Base-by-base conservation (phyloP, 768 basidiomycete species). In the Agrocybe chaxingu region DNA sequence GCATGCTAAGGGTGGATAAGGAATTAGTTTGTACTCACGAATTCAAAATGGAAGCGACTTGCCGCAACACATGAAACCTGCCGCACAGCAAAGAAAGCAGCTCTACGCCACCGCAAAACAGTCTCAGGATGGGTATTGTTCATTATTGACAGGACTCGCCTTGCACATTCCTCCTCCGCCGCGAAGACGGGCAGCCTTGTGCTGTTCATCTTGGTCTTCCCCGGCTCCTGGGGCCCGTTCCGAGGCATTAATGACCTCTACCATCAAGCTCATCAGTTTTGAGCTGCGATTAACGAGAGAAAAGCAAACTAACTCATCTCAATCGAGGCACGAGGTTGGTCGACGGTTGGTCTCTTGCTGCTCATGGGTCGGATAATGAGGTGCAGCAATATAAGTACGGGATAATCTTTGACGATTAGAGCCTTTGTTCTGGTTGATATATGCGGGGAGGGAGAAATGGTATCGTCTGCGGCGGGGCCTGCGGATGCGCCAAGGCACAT, bases 31-130 rank as follows among this genome's bases (percentile, higher is more conserved):
- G 19, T 39, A 10, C n/a, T 7, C 29, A 35, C 6, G 32, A 18
- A 12, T 35, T 34, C 8, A 37, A 9, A n/a, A 37, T 33, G 18
- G 33, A 16, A 8, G 11, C 16, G 16, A 46, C 51, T 50, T 31
- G 55, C 54, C 54, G 13, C 50, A 50, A 42, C 54, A 55, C 0
- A 55, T 35, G 36, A 58, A 51, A 29, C 50, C 33, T 13, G 50
- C 18, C n/a, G 56, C 45, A 34, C 48, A 42, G 13, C 39, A 49
- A 8, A 54, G 39, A 47, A 49, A 58, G 33, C 51, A 55, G 16
- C 44, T 47, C 53, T 55, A 32, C n/a, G 13, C 8, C 31, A 36
- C 12, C 24, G 24, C 24, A 24, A 24, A 24, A 24, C 24, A 24
- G 24, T 24, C 24, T 24, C 24, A 24, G 24, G 24, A 24, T 24